Percentiles rank a stretch among this genome's conserved stretches.
Evolutionary conservation across 2,329 filamentous ascomycete species (phyloP).

Genomic region (Aspergillus sojae): DNA sequence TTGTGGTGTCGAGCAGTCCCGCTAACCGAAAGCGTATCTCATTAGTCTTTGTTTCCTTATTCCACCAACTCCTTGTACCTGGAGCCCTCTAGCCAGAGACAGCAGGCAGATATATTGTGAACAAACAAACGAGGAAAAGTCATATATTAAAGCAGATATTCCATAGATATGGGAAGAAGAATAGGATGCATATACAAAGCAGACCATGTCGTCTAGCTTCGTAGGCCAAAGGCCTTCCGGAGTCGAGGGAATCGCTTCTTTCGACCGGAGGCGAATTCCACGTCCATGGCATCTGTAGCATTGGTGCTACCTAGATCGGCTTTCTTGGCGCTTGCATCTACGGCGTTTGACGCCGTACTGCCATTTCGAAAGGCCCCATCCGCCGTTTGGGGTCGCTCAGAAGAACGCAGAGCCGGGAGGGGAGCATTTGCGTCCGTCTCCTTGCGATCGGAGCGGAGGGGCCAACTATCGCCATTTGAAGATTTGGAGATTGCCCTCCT

Average conservation of each 20-base stretch:
- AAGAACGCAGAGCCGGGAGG: background rate
- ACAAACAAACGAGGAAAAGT: background rate
- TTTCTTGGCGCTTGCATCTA: background rate
- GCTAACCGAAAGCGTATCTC: background rate
- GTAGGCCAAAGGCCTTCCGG: constrained; percentile 48
- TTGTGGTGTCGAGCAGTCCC: background rate
- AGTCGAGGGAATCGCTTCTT: constrained; percentile 51
- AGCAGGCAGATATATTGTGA: background rate
- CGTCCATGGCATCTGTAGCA: constrained; percentile 24
- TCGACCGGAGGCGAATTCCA: constrained; percentile 40
- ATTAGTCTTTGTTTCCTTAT: background rate
- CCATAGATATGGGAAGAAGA: background rate
- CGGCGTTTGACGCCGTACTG: background rate
- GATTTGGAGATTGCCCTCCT: constrained; percentile 31
- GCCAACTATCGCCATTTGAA: constrained; percentile 28
- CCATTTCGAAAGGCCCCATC: constrained; percentile 19
- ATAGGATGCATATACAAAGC: background rate
- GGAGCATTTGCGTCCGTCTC: constrained; percentile 6
- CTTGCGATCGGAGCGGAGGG: constrained; percentile 21
- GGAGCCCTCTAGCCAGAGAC: background rate
- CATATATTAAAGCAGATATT: background rate
- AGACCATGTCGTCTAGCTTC: constrained; percentile 13
- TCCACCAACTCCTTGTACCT: background rate
- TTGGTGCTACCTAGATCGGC: background rate
- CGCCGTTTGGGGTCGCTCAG: constrained; percentile 14